A percentile compares a stretch with the other conserved stretches of the same genome.
These are phyloP conservation scores for Calonectria fujianensis DNA, from an alignment of 2,329 filamentous ascomycete genomes.

Conservation along the genomic window DNA sequence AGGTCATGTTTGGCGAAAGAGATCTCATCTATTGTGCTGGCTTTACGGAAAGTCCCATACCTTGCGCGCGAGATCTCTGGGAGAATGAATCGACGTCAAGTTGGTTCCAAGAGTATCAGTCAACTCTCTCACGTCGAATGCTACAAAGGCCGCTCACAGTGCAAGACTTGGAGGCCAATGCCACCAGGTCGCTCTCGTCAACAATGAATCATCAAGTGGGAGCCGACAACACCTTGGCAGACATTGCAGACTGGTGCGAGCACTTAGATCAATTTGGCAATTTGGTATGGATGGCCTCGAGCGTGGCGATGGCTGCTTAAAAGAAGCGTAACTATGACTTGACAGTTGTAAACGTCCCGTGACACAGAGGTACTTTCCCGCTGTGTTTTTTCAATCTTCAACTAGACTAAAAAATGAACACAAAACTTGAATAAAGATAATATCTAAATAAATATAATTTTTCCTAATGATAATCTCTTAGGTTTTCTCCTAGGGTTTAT, in stretches of 20 bases:
- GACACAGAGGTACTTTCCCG: no score
- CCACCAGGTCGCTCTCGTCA: neutral
- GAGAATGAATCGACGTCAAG: constrained; percentile 9
- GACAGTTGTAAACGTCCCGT: no score
- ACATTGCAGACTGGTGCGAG: constrained; percentile 38
- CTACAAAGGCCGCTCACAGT: neutral
- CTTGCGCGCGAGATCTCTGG: constrained; percentile 21
- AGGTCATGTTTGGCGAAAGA: constrained; percentile 35
- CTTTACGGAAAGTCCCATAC: neutral
- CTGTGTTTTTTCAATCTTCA: no score
- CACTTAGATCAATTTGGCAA: constrained; percentile 39
- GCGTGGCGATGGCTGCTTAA: constrained; percentile 3
- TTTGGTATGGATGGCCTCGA: constrained; percentile 39
- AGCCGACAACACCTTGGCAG: constrained; percentile 3
- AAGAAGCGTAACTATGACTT: neutral
- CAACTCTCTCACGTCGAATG: neutral
- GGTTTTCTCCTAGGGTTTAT: no score
- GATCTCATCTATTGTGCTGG: neutral
- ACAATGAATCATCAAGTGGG: neutral
- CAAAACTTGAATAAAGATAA: no score
- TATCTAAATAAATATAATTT: no score
- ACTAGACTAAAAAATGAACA: no score
- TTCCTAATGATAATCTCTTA: no score
- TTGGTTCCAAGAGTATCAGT: constrained; percentile 1
- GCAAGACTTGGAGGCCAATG: neutral